Evolutionary conservation across 2,329 filamentous ascomycete genomes (phyloP), one percentile per base, ranked within the genome.

Genomic region (Pseudopyricularia javanii): DNA sequence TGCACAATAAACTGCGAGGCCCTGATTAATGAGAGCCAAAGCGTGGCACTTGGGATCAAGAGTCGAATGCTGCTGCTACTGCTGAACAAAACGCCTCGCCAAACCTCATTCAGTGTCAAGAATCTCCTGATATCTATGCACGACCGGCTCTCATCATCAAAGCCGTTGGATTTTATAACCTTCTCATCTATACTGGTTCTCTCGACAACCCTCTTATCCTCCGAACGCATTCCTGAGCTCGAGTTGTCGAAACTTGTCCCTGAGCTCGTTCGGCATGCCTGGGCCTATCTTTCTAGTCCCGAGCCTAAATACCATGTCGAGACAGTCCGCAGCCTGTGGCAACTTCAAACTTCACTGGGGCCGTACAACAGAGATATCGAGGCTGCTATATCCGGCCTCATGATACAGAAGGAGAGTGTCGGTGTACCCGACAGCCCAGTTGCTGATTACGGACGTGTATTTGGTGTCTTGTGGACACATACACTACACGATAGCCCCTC

Each of bases 271-370:
- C 73, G 74, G 2, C 78, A 84, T 53, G 76, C 91, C 0, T 98
- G 93, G 93, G 67, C 72, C 5, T 89, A 88, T 61, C 70, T 98
- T 37, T 87, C 89, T 0, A 84, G 88, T n/a, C 76, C 83, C 12
- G 83, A 85, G 56, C 90, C 91, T 0, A 95, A 95, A 63, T 94
- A 91, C 59, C 93, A 97, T 62, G 91, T 98, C 32, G 94, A 98
- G 69, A 85, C 90, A 17, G 88, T 94, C 8, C 82, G 87, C 54
- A 85, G 83, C 59, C 71, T 98, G 37, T 95, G 93, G 88, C 82
- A 89, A 58, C 71, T 98, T 51, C 90, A 97, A 59, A 79, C 76
- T 24, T 78, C 82, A 1, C 76, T 95, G 12, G 79, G 84, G 1
- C 70, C 76, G 37, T 70, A 76, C 2, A 83, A 83, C 59, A 82